Conservation (phyloP, 371 early-diverging fungal genomes). For the Mortierella sp. region DNA sequence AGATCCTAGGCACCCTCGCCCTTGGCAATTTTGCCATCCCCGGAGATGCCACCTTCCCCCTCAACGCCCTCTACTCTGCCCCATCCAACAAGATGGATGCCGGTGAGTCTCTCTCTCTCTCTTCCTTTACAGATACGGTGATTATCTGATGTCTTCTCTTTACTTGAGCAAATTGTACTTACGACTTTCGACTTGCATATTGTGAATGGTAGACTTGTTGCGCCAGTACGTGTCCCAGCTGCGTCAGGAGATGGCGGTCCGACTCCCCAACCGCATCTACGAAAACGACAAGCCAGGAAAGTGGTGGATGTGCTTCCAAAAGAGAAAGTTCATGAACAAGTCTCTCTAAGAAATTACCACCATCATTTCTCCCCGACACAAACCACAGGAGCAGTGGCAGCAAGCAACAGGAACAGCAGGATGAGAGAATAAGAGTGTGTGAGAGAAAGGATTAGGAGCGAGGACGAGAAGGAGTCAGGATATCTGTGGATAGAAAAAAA, state of each 20-base stretch:
- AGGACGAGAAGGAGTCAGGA: background rate
- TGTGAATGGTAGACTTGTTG: slow-evolving; percentile 74
- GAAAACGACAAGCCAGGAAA: slow-evolving; percentile 89
- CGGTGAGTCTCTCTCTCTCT: slow-evolving; percentile 63
- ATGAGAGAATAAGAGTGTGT: too few species aligned
- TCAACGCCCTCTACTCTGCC: slow-evolving; percentile 88
- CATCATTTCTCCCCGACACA: background rate
- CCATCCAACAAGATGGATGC: slow-evolving; percentile 82
- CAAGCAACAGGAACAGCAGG: background rate
- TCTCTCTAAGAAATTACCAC: slow-evolving; percentile 62
- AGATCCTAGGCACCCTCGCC: slow-evolving; percentile 86
- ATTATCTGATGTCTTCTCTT: background rate
- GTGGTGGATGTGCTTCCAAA: slow-evolving; percentile 99
- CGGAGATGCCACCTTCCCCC: slow-evolving; percentile 92
- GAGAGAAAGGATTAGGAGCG: background rate
- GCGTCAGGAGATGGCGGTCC: slow-evolving; percentile 87
- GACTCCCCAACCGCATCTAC: slow-evolving; percentile 86
- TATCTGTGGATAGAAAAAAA: background rate
- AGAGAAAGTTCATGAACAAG: slow-evolving; percentile 97
- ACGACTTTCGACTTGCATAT: too few species aligned
- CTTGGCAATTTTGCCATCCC: slow-evolving; percentile 92
- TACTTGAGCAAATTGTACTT: too few species aligned
- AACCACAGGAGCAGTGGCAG: background rate
- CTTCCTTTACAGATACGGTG: background rate
- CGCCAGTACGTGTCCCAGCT: slow-evolving; percentile 90